phyloP scores from a whole-genome alignment of 176 grass and related monocot species.

The Carex pumila region DNA sequence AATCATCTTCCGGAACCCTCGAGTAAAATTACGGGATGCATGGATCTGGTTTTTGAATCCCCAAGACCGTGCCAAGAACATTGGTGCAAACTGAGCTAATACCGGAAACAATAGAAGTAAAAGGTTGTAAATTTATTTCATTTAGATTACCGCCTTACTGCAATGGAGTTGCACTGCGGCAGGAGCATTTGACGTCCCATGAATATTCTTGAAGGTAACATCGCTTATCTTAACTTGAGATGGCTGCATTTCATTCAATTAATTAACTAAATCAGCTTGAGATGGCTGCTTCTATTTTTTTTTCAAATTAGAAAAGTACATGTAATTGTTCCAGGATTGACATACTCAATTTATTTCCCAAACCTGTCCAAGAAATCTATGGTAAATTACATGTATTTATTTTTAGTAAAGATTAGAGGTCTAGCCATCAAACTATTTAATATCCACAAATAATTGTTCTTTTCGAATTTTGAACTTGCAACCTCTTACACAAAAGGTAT shows the following conservation, averaged over 20 bases:
- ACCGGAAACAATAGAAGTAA: background rate
- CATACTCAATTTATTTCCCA: no score
- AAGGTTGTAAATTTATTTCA: constrained; percentile 13
- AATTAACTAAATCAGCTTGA: background rate
- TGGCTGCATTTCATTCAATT: constrained; percentile 13
- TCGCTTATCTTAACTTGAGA: constrained; percentile 14
- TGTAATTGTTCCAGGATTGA: no score
- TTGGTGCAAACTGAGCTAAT: constrained; percentile 2
- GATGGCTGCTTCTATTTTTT: no score
- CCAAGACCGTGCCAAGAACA: background rate
- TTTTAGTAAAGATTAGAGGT: no score
- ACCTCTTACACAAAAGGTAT: no score
- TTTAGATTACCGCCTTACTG: constrained; percentile 14
- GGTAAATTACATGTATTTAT: no score
- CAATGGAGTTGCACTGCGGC: background rate
- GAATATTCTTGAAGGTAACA: constrained; percentile 15
- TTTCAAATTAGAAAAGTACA: no score
- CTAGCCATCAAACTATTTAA: no score
- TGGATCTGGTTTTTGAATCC: constrained; percentile 1
- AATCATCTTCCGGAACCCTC: background rate
- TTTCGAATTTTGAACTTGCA: no score
- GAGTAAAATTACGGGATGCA: background rate
- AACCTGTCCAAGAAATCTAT: no score
- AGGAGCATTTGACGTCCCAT: constrained; percentile 8
- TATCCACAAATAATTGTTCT: no score